Evolutionary conservation across 108 stramenopile species (phyloP), one percentile per base, ranked within the genome.

Genomic region (Skeletonema costatum): DNA sequence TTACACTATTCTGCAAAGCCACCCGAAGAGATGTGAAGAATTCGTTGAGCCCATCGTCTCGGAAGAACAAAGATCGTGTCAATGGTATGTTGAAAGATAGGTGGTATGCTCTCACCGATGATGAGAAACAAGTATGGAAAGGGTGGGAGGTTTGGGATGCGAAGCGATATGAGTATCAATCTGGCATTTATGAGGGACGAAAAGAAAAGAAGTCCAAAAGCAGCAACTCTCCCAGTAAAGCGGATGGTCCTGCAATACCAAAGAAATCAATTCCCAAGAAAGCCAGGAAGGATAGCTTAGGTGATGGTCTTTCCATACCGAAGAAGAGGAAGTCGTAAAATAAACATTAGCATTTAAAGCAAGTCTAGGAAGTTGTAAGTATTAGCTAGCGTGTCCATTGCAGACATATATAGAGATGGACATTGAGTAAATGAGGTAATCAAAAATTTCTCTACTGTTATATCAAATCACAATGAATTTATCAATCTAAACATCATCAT

Each of bases 101-200:
- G 9, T 95, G 92, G 92, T 71, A 84, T 29, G 73, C 74, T 19
- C 78, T 93, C 25, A 51, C 79, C 8, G 87, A 87, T 12, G 91
- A 92, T 1, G 92, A 93, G 44, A 88, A 88, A 70, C 64, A 73
- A 36, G 63, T 82, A 16, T 95, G 89, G 87, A 86, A 87, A n/a
- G 64, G 80, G 53, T 92, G 91, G 94, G 87, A 91, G 39, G 75
- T 70, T 16, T 95, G 94, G 94, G 94, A 92, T 73, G 81, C 80
- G 67, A 85, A 87, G 32, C 80, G 94, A 62, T 92, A 86, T 67
- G 72, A 78, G 58, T 81, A 89, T 14, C 87, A 95, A 48, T 32
- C 65, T 32, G 81, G 48, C 12, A 69, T 89, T 30, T 86, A 67
- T 70, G 70, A 74, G 36, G 68, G 73, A 32, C 4, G 53, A 25